Base-by-base conservation (phyloP, 345 rosid species). In the Euphorbia lathyris region DNA sequence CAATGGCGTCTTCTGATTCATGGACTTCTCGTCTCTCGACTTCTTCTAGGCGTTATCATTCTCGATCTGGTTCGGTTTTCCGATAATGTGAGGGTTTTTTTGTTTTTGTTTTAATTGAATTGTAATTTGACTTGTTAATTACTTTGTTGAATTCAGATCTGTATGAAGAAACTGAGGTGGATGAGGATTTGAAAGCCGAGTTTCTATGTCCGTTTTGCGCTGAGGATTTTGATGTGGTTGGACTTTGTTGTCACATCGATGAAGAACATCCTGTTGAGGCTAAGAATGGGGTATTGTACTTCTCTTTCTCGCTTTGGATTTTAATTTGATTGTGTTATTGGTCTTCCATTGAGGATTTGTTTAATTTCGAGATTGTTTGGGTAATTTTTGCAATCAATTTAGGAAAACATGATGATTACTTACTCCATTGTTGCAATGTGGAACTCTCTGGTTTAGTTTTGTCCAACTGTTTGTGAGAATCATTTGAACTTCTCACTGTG, bases 251-350 rank as follows among this genome's bases (percentile, higher is more conserved):
- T 73, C 96, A 92, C 73, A 79, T 88, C 69, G 98, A 90, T 25
- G 98, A 92, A 72, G 94, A 88, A 58, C 98, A 92, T 83, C 96
- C 98, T 3, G 76, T 84, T n/a, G 97, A 90, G 73, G 88, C 85
- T 43, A 87, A 83, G 70, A 84, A 83, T 34, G 98, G 98, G 94
- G 98, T 88, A 86, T 51, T 5, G 9, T 6, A 57, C 10, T 12
- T 36, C 8, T 29, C 5, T 13, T 72, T 27, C 19, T 55, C 19
- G 2, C 3, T 32, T 45, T 11, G 13, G 0, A 12, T 19, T 10
- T 42, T 22, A 27, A 1, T 2, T 11, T 34, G 9, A 2, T 51
- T 45, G 62, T 9, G 47, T 10, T 57, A 9, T 25, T 36, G 16
- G 23, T 65, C 1, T 27, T 30, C n/a, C n/a, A 32, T 32, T 45